These are phyloP conservation scores for Dentipellis sp. DNA, from an alignment of 768 basidiomycete species.

Conservation along the genomic window DNA sequence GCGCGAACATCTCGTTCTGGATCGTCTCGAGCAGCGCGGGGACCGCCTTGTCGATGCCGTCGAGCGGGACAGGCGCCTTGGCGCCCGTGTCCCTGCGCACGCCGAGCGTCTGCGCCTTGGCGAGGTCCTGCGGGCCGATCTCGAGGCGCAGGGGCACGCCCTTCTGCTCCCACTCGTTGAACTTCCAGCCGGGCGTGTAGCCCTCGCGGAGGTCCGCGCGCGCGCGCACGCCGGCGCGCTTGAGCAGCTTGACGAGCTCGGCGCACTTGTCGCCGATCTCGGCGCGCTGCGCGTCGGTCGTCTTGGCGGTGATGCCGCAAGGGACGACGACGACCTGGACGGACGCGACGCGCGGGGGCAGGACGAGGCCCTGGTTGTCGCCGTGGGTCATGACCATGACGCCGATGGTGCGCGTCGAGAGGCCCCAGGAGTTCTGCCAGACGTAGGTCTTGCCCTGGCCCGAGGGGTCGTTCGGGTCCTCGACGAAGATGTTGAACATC, in stretches of 20 bases:
- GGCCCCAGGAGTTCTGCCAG: slow-evolving; percentile 99
- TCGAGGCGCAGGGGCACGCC: slow-evolving; percentile 97
- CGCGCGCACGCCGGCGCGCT: slow-evolving; percentile 67
- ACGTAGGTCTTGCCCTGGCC: slow-evolving; percentile 68
- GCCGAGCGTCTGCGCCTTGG: slow-evolving; percentile 68
- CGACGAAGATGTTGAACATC: slow-evolving; percentile 98
- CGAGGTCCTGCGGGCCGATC: slow-evolving; percentile 89
- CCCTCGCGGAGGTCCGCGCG: slow-evolving; percentile 91
- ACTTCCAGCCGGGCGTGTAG: slow-evolving; percentile 98
- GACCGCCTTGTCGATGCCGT: slow-evolving; percentile 40
- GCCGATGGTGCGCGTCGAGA: slow-evolving; percentile 92
- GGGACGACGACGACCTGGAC: slow-evolving; percentile 90
- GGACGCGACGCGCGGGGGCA: slow-evolving; percentile 94
- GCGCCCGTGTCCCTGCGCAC: slow-evolving; percentile 77
- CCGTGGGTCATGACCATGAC: slow-evolving; percentile 99
- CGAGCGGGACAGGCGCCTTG: slow-evolving; percentile 46
- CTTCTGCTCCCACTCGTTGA: slow-evolving; percentile 99
- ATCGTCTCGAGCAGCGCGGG: slow-evolving; percentile 71
- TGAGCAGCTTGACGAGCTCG: slow-evolving; percentile 63
- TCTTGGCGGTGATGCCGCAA: slow-evolving; percentile 87
- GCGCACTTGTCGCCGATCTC: slow-evolving; percentile 72
- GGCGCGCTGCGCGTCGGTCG: slow-evolving; percentile 54
- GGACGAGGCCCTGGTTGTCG: slow-evolving; percentile 93
- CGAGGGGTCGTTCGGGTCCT: slow-evolving; percentile 76
- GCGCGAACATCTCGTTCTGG: slow-evolving; percentile 79